Evolutionary conservation across 2,329 filamentous ascomycete genomes (phyloP).

Genomic region (Fusarium sp.): DNA sequence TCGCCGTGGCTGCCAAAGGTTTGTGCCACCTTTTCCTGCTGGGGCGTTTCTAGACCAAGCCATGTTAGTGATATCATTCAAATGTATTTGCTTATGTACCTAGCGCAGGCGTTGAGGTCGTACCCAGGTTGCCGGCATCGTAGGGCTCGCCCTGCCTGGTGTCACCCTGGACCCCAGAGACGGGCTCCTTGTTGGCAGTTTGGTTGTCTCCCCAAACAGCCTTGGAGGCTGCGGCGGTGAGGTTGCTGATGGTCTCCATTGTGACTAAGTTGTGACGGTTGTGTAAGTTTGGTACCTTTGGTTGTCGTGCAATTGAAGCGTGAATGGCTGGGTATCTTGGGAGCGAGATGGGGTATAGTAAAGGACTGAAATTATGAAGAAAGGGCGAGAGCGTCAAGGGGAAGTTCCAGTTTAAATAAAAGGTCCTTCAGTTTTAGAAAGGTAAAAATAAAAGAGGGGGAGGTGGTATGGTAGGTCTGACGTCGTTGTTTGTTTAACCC

Average conservation of each 20-base stretch:
- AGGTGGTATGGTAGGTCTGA: constrained; percentile 21
- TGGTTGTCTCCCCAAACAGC: constrained; percentile 58
- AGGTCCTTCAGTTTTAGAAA: not conserved
- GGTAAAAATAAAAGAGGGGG: constrained; percentile 3
- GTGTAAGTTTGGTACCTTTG: not conserved
- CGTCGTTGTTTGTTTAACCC: constrained; percentile 26
- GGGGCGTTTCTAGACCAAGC: constrained; percentile 18
- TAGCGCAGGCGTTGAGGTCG: constrained; percentile 1
- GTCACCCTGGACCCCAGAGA: constrained; percentile 76
- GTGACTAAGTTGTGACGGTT: constrained; percentile 26
- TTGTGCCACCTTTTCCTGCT: constrained; percentile 34
- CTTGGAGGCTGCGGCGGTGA: constrained; percentile 55
- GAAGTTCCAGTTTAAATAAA: constrained; percentile 35
- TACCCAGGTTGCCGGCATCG: constrained; percentile 80
- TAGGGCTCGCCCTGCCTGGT: constrained; percentile 77
- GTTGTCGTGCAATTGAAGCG: not conserved
- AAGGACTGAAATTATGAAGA: not conserved
- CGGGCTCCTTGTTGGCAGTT: constrained; percentile 65
- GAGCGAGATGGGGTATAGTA: constrained; percentile 12
- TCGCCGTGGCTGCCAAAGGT: constrained; percentile 21
- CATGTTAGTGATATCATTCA: constrained; percentile 2
- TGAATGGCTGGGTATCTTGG: constrained; percentile 17
- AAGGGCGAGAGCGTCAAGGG: not conserved
- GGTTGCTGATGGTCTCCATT: constrained; percentile 74
- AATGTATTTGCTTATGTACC: not conserved